Evolutionary conservation across 192 early-diverging fungal species (phyloP).

Genomic region (Backusella luteola): DNA sequence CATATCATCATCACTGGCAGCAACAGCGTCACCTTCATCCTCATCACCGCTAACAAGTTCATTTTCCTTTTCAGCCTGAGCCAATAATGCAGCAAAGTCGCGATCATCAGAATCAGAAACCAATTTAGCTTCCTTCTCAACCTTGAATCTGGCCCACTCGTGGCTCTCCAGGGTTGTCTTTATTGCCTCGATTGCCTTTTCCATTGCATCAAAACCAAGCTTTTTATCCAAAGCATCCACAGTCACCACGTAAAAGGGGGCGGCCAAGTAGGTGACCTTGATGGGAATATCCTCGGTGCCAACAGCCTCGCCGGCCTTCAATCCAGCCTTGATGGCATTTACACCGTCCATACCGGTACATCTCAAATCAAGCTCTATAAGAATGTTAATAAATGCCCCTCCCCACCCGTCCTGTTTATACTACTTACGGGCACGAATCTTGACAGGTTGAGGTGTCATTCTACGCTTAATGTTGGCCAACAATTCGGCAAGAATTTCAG

Average conservation of each 20-base stretch:
- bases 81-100: conserved; percentile 90
- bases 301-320: conserved; percentile 81
- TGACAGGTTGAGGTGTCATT: conserved; percentile 94
- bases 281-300: conserved; percentile 77
- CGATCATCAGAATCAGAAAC: conserved; percentile 91
- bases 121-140: conserved; percentile 88
- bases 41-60: conserved; percentile 92
- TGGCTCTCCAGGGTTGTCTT: conserved; percentile 75
- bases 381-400: conserved; percentile 6
- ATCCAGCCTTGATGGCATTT: conserved; percentile 90
- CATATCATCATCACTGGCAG: conserved; percentile 43
- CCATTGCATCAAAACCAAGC: conserved; percentile 82
- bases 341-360: conserved; percentile 95
- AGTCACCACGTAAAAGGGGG: conserved; percentile 92
- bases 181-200: conserved; percentile 80
- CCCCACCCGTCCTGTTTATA: not conserved
- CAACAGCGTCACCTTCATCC: conserved; percentile 72
- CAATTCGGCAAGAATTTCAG: conserved; percentile 69
- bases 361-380: conserved; percentile 84
- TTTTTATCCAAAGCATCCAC: conserved; percentile 83
- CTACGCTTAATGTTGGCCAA: conserved; percentile 81
- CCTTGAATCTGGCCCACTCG: conserved; percentile 66
- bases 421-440: conserved; percentile 80
- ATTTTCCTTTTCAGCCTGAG: conserved; percentile 87
- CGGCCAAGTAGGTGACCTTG: conserved; percentile 87